Percentiles rank a stretch among this genome's conserved stretches.
Evolutionary conservation across 2,329 filamentous ascomycete genomes (phyloP).

Genomic region (Dactylonectria macrodidyma): DNA sequence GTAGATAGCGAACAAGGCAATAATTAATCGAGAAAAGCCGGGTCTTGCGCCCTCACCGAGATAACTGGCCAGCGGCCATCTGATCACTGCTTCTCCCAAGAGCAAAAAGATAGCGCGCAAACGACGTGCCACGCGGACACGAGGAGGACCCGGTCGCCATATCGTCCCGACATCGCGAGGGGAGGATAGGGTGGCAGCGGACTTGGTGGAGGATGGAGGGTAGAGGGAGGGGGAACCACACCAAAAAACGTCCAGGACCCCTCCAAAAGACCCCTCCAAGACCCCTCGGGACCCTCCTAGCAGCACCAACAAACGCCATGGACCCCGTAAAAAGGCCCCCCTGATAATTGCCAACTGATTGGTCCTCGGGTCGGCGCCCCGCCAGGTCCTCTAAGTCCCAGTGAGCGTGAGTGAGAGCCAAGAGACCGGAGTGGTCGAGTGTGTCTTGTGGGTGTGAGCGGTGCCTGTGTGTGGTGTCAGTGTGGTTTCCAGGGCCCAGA

Average conservation of each 20-base stretch:
- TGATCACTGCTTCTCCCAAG: constrained; percentile 19
- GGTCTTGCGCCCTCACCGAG: constrained; percentile 21
- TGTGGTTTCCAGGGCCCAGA: background rate
- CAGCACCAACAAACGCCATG: background rate
- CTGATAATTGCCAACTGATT: constrained; percentile 22
- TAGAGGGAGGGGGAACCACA: background rate
- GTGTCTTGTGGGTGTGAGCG: constrained; percentile 9
- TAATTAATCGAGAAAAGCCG: constrained; percentile 10
- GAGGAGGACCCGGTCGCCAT: constrained; percentile 1
- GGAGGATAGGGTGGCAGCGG: background rate
- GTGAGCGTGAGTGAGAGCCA: background rate
- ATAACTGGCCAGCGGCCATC: constrained; percentile 21
- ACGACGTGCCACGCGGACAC: constrained; percentile 32
- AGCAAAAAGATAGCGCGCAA: constrained; percentile 21
- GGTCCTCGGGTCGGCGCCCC: constrained; percentile 18
- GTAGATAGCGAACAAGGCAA: constrained; percentile 20
- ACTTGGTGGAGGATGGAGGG: background rate
- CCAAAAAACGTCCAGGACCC: background rate
- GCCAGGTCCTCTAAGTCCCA: constrained; percentile 21
- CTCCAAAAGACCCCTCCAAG: background rate
- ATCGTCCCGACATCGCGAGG: background rate
- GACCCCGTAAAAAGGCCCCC: constrained; percentile 20
- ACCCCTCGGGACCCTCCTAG: background rate
- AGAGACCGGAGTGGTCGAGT: background rate
- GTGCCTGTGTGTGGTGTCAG: background rate